Evolutionary conservation across 257 asterid genomes (phyloP), one percentile per base, ranked within the genome.

Genomic region (Ligustrum vulgare): DNA sequence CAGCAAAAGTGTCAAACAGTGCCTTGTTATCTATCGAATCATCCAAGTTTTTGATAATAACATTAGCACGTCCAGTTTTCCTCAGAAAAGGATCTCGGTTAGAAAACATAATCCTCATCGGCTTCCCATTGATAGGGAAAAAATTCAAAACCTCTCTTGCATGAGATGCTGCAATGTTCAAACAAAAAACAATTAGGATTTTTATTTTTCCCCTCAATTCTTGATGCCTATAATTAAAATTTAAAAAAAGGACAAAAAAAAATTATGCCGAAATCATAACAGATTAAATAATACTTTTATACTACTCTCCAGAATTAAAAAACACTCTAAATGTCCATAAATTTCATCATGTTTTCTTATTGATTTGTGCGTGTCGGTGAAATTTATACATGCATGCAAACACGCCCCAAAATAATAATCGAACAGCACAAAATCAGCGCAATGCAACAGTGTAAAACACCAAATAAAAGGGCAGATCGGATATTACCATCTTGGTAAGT

Each of bases 61-160:
- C 75, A 69, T 91, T 93, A 6, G 91, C 97, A 28, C 80, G 80
- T 22, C 97, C 97, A 68, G 91, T 93, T 71, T 87, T 93, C 9
- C 98, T 75, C 35, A 89, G 64, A 73, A 87, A 82, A n/a, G 98
- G 98, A 77, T 93, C 97, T 62, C 98, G 82, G 12, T 93, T 89
- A 34, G 96, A 93, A 70, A 89, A 93, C 96, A 89, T 91, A 23
- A 93, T 91, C 82, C 98, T 86, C 22, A 93, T 86, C 1, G 98
- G 93, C 80, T 88, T 93, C 37, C 95, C 97, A 74, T 84, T 78
- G 25, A 93, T 47, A 22, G 79, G 84, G 2, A 96, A 83, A 54
- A 88, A 92, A 77, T 92, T 92, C 90, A 92, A 69, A 63, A 78
- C 45, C 74, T 89, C 90, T 86, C 80, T 84, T 4, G 98, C 98